Evolutionary conservation across 2,329 filamentous ascomycete species (phyloP).

Genomic region (Cordyceps pruinosa): DNA sequence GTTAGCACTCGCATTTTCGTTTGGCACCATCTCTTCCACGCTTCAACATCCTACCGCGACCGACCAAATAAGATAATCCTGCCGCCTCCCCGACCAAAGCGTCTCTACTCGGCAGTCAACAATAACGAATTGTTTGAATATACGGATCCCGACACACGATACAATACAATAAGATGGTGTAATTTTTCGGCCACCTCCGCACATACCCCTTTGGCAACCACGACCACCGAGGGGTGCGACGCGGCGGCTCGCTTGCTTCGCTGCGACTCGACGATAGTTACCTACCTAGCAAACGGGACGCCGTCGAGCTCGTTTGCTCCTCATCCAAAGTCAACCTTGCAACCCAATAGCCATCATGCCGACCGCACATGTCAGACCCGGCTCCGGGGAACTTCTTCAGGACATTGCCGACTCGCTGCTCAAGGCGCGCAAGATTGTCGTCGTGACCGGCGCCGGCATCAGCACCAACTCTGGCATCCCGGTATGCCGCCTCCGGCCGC

Average conservation of each 20-base stretch:
- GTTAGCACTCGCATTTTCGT: too few relatives aligned
- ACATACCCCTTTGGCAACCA: not conserved
- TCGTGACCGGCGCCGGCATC: constrained; percentile 67
- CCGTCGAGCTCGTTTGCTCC: not conserved
- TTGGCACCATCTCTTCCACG: not conserved
- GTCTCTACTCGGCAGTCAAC: not conserved
- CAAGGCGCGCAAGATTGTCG: constrained; percentile 61
- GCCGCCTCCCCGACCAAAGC: too few relatives aligned
- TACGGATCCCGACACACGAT: not conserved
- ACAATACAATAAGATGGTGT: not conserved
- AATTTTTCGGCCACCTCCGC: not conserved
- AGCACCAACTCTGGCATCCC: constrained; percentile 72
- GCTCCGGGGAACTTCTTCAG: constrained; percentile 50
- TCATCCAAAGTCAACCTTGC: not conserved
- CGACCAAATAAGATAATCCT: too few relatives aligned
- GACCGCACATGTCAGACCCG: constrained; percentile 47
- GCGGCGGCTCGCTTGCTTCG: not conserved
- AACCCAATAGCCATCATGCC: constrained; percentile 42
- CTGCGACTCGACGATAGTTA: not conserved
- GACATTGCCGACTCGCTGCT: constrained; percentile 57
- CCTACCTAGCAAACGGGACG: not conserved
- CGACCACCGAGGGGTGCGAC: not conserved
- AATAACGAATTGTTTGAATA: not conserved
- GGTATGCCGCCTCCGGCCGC: constrained; percentile 32
- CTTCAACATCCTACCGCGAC: not conserved